These are phyloP conservation scores for Fabrea salina DNA, from an alignment of 169 alveolate genomes.

Conservation along the genomic window DNA sequence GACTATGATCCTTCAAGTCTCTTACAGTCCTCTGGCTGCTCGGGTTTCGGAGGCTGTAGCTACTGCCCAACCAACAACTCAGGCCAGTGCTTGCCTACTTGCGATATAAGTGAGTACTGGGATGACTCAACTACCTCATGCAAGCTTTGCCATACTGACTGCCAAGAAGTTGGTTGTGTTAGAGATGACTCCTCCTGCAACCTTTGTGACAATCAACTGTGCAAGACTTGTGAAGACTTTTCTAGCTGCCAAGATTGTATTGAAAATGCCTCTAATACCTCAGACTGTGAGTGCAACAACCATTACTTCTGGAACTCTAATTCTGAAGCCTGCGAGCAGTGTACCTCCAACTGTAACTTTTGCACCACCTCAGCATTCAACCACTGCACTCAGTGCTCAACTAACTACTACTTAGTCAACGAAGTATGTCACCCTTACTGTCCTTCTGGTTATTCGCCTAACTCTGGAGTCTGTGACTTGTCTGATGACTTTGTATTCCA, in stretches of 20 bases:
- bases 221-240: background rate
- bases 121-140: background rate
- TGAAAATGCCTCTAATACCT: background rate
- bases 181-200: background rate
- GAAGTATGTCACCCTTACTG: background rate
- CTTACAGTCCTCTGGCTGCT: too few species aligned
- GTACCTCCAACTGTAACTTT: too few species aligned
- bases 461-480: conserved; percentile 5
- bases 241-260: background rate
- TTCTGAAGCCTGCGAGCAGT: background rate
- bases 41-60: background rate
- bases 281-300: background rate
- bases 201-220: background rate
- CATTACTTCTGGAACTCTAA: background rate
- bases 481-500: background rate
- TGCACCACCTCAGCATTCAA: too few species aligned
- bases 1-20: too few species aligned
- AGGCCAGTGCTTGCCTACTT: background rate
- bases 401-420: background rate
- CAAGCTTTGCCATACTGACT: background rate
- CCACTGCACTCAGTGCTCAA: background rate
- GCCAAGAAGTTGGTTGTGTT: background rate
- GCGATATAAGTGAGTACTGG: background rate
- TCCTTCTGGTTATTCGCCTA: background rate
- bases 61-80: background rate